phyloP scores from a whole-genome alignment of 148 eudicot genomes.

The Rheum nobile region DNA sequence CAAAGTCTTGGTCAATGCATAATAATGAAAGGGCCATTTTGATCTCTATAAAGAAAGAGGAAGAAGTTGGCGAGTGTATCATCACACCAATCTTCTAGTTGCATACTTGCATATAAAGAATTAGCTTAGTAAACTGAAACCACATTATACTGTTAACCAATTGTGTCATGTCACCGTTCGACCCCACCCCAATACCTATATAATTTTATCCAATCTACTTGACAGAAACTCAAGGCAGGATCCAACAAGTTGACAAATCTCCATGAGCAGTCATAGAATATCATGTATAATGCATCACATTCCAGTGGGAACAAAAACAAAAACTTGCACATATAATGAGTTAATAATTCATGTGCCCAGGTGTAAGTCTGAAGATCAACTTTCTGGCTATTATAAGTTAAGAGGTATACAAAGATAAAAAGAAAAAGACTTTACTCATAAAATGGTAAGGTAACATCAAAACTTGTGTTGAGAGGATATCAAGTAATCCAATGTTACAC shows the following conservation, averaged over 20 bases:
- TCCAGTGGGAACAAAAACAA: no score
- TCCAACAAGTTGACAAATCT: neutral
- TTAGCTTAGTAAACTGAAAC: neutral
- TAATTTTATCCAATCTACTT: neutral
- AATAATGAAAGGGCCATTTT: neutral
- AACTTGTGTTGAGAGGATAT: slow-evolving; percentile 1
- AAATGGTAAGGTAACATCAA: neutral
- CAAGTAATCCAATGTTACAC: neutral
- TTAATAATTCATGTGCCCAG: neutral
- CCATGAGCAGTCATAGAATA: neutral
- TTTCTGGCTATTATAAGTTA: no score
- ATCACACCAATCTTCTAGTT: no score
- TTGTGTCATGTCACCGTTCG: neutral
- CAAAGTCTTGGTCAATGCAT: neutral
- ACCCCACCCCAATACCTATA: neutral
- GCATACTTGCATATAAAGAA: no score
- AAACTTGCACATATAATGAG: neutral
- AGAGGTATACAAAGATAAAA: no score
- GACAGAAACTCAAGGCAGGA: neutral
- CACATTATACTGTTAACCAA: neutral
- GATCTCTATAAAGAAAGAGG: neutral
- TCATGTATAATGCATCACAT: no score
- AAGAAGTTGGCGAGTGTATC: no score
- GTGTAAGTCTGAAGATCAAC: neutral
- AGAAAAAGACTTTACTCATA: neutral